These are phyloP conservation scores for Pythium sp. DNA, from an alignment of 352 stramenopile genomes.

Conservation along the genomic window DNA sequence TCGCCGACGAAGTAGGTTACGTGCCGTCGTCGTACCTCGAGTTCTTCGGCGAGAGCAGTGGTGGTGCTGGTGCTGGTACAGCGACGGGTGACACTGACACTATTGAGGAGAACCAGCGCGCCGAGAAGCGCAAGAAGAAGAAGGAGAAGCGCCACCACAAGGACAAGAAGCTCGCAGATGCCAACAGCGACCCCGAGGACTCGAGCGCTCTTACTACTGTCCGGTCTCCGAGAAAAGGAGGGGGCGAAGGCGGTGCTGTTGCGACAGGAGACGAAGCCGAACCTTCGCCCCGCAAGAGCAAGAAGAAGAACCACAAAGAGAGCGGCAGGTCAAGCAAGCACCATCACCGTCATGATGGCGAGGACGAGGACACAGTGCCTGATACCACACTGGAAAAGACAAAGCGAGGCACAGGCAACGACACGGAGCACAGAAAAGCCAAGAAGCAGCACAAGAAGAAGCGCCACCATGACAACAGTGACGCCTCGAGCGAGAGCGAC, in stretches of 20 bases:
- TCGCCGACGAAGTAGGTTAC: conserved; percentile 65
- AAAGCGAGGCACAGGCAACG: neutral
- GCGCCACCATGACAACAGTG: conserved; percentile 37
- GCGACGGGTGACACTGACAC: conserved; percentile 12
- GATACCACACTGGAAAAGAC: conserved; percentile 7
- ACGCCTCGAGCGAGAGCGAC: conserved; percentile 42
- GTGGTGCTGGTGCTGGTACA: neutral
- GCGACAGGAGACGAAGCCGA: conserved; percentile 19
- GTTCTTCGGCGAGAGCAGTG: conserved; percentile 50
- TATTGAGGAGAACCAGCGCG: conserved; percentile 34
- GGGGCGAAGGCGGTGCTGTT: conserved; percentile 12
- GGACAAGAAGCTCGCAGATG: conserved; percentile 30
- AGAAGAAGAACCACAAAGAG: conserved; percentile 53
- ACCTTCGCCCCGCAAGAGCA: conserved; percentile 51
- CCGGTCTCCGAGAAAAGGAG: conserved; percentile 39
- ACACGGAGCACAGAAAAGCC: conserved; percentile 20
- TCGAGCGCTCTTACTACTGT: conserved; percentile 12
- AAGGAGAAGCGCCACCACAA: conserved; percentile 46
- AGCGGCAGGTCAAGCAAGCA: conserved; percentile 24
- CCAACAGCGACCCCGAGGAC: conserved; percentile 40
- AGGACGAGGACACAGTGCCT: conserved; percentile 11
- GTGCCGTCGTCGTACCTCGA: conserved; percentile 83
- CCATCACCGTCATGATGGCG: conserved; percentile 28
- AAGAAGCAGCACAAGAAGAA: conserved; percentile 59
- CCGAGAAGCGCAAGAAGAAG: conserved; percentile 56